These are phyloP conservation scores for Gossypium davidsonii DNA, from an alignment of 441 rosid genomes.

Conservation along the genomic window DNA sequence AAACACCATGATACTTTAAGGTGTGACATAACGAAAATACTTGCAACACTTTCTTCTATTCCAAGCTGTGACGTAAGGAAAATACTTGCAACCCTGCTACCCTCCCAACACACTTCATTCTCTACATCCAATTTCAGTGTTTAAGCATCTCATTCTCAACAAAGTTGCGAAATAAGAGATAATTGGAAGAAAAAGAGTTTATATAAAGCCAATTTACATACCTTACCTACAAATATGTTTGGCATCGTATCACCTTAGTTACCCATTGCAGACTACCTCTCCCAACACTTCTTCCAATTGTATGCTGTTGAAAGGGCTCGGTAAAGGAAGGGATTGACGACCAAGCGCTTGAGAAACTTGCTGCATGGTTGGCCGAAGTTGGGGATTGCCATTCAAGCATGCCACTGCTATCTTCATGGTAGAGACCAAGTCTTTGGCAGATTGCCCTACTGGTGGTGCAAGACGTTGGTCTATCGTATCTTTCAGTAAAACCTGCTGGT, in stretches of 20 bases:
- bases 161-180: neutral
- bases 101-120: no score
- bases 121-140: neutral
- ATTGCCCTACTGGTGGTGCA: neutral
- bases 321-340: neutral
- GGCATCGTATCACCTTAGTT: no score
- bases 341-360: neutral
- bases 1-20: no score
- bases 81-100: neutral
- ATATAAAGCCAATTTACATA: neutral
- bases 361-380: neutral
- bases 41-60: neutral
- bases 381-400: slow-evolving; percentile 17
- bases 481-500: neutral
- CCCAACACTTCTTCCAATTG: neutral
- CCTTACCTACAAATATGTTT: neutral
- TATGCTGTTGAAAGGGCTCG: neutral
- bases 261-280: neutral
- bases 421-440: neutral
- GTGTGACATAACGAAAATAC: neutral
- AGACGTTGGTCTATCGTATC: slow-evolving; percentile 26
- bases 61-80: neutral
- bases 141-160: neutral
- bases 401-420: neutral
- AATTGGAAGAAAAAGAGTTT: no score